These are phyloP conservation scores for Aquilaria agallochum DNA, from an alignment of 441 rosid species.

Conservation along the genomic window DNA sequence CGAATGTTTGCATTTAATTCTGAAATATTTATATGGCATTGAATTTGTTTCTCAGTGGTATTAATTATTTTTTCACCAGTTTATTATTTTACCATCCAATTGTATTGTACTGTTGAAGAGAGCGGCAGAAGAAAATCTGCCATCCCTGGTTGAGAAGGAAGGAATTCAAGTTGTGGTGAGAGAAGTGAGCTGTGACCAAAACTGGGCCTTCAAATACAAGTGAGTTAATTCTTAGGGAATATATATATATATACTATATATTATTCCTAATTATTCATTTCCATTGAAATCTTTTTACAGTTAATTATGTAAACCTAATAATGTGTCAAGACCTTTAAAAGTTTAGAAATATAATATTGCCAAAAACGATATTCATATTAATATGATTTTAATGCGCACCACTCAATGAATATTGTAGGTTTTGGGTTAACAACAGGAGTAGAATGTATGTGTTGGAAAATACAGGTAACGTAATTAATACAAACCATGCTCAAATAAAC, in stretches of 20 bases:
- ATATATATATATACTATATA: not conserved
- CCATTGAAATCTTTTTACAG: too few relatives aligned
- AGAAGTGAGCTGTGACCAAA: slow-evolving; percentile 35
- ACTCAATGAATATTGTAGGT: slow-evolving; percentile 34
- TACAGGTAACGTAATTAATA: slow-evolving; percentile 38
- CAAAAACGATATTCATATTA: too few relatives aligned
- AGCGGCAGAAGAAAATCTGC: slow-evolving; percentile 74
- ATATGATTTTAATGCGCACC: not conserved
- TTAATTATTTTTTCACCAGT: not conserved
- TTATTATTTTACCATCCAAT: slow-evolving; percentile 1
- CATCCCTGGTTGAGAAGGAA: slow-evolving; percentile 47
- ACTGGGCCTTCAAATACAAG: slow-evolving; percentile 71
- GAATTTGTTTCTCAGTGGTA: not conserved
- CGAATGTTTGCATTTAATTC: not conserved
- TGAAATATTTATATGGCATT: too few relatives aligned
- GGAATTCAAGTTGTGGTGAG: slow-evolving; percentile 48
- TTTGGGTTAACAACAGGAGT: slow-evolving; percentile 74
- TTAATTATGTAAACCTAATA: too few relatives aligned
- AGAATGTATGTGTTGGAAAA: slow-evolving; percentile 88
- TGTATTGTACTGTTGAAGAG: slow-evolving; percentile 29
- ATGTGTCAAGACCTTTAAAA: too few relatives aligned
- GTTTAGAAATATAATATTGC: too few relatives aligned
- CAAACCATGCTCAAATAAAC: too few relatives aligned
- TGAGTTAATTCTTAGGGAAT: slow-evolving; percentile 20
- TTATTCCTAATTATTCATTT: too few relatives aligned